Evolutionary conservation across 108 stramenopile genomes (phyloP), one percentile per base, ranked within the genome.

Genomic region (Cylindrotheca fusiformis): DNA sequence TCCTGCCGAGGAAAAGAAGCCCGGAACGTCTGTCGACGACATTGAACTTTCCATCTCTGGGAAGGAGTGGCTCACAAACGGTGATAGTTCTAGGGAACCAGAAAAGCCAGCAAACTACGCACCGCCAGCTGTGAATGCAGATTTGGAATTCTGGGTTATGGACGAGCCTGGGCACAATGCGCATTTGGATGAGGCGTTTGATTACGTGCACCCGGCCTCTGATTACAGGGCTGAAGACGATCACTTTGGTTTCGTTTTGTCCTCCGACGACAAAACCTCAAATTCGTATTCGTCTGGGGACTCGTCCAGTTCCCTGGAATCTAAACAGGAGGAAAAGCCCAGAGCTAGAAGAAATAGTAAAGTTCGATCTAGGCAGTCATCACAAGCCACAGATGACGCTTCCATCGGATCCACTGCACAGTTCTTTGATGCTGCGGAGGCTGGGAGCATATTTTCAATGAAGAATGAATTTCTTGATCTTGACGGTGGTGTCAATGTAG

Each of bases 101-200:
- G 31, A 22, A 4, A 53, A 60, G 49, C 24, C 50, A 29, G 23
- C 19, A 21, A 58, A 74, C 55, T 74, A 67, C 46, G 72, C 65
- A 47, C 72, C 72, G 1, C 72, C 72, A 0, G 41, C 59, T 44
- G 67, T 74, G 46, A 64, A 74, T 50, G 48, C 63, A 14, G 72
- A 74, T 36, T 36, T 74, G 59, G 72, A 74, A 31, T 74, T 74
- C 31, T 74, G 72, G 72, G 72, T 74, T 22, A 74, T 74, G 72
- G 72, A 74, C 33, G 65, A 74, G 58, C 72, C 72, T 20, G 65
- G 65, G 1, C 52, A 41, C 14, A 6, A 74, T 60, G 67, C 67
- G 18, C 58, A 55, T 19, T 31, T 29, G 22, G 65, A 62, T 21
- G 72, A 58, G 12, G 59, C 56, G 1, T 32, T 66, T 31, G 60